Percentiles rank a stretch among this genome's conserved stretches.
These are phyloP conservation scores for Isatis lusitanica DNA, from an alignment of 441 rosid genomes.

Conservation along the genomic window DNA sequence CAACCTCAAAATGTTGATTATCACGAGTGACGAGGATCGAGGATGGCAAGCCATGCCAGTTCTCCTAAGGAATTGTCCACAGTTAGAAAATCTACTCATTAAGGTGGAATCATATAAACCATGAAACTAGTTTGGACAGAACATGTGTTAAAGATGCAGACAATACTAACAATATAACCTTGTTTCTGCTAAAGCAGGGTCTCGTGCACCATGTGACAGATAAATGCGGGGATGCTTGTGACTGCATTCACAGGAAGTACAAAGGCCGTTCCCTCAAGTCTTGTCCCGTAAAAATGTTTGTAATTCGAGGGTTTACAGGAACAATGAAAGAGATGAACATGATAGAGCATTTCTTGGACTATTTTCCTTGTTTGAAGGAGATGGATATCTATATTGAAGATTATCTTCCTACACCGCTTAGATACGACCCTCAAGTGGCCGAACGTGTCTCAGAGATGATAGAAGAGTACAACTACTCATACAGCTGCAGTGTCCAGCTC, in stretches of 20 bases:
- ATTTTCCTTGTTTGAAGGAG: constrained; percentile 7
- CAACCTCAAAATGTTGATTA: background rate
- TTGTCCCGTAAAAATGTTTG: constrained; percentile 14
- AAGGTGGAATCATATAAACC: background rate
- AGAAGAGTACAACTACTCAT: background rate
- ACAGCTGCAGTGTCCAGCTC: constrained; percentile 9
- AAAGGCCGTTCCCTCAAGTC: constrained; percentile 2
- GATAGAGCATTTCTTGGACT: constrained; percentile 30
- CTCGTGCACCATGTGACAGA: constrained; percentile 8
- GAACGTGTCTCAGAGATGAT: background rate
- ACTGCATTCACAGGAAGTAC: constrained; percentile 8
- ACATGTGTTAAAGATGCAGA: background rate
- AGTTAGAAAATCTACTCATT: constrained; percentile 6
- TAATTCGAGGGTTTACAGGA: constrained; percentile 13
- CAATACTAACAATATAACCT: background rate
- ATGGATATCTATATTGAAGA: constrained; percentile 7
- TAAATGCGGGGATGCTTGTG: constrained; percentile 25
- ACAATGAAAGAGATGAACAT: constrained; percentile 6
- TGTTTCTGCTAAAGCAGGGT: constrained; percentile 1
- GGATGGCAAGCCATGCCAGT: constrained; percentile 27
- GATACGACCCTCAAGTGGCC: background rate
- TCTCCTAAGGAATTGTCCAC: constrained; percentile 15
- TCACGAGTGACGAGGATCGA: background rate
- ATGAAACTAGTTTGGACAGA: background rate
- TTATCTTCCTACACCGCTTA: background rate